Evolutionary conservation across 345 rosid species (phyloP).

Genomic region (Moricandia moricandioides): DNA sequence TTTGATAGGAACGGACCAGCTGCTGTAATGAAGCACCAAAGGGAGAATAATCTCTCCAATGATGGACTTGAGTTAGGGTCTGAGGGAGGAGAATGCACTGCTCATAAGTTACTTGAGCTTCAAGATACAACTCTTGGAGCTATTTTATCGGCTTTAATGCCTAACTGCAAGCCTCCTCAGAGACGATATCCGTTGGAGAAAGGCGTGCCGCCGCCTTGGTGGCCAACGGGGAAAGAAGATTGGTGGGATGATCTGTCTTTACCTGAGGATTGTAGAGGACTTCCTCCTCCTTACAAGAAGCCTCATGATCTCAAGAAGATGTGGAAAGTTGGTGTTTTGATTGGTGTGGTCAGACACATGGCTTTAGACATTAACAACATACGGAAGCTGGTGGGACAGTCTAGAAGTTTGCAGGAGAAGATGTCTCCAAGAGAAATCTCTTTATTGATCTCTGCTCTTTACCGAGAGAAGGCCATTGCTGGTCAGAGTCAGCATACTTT

Average conservation of each 20-base stretch:
- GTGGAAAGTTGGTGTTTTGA: slow-evolving; percentile 90
- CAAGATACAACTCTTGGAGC: slow-evolving; percentile 98
- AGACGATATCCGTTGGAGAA: slow-evolving; percentile 79
- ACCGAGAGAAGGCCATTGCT: slow-evolving; percentile 65
- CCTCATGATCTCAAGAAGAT: slow-evolving; percentile 96
- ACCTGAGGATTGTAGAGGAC: slow-evolving; percentile 64
- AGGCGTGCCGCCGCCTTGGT: slow-evolving; percentile 93
- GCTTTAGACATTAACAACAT: slow-evolving; percentile 72
- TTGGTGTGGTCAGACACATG: slow-evolving; percentile 84
- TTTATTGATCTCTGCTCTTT: slow-evolving; percentile 87
- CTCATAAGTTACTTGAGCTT: slow-evolving; percentile 79
- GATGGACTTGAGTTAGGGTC: slow-evolving; percentile 47
- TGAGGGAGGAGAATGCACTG: slow-evolving; percentile 55
- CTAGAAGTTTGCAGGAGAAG: slow-evolving; percentile 85
- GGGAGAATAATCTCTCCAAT: slow-evolving; percentile 44
- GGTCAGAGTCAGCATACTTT: slow-evolving; percentile 48
- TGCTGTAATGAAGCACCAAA: slow-evolving; percentile 73
- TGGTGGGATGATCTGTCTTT: slow-evolving; percentile 84
- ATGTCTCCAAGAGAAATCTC: slow-evolving; percentile 93
- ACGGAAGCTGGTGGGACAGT: slow-evolving; percentile 76
- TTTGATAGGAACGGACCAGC: slow-evolving; percentile 94
- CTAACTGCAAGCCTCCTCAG: slow-evolving; percentile 91
- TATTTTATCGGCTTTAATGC: slow-evolving; percentile 77
- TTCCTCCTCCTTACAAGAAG: slow-evolving; percentile 92
- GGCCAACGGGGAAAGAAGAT: slow-evolving; percentile 90